A percentile compares a stretch with the other conserved stretches of the same genome.
These are phyloP conservation scores for Phytophthora megakarya DNA, from an alignment of 352 stramenopile species.

Conservation along the genomic window DNA sequence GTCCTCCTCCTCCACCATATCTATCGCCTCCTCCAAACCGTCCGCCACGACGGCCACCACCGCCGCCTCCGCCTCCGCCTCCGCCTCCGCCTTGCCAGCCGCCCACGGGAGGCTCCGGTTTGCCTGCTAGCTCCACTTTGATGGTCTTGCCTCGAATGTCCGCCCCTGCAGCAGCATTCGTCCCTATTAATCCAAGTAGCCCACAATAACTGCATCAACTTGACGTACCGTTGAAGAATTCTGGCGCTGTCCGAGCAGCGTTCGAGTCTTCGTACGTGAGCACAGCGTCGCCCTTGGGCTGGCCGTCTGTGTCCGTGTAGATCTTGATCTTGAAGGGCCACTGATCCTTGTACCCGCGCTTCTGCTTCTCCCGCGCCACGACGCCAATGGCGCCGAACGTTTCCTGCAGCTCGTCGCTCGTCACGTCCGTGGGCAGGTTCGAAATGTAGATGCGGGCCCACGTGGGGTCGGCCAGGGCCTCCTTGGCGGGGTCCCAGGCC, in stretches of 20 bases:
- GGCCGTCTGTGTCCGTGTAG: slow-evolving; percentile 75
- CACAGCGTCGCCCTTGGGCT: slow-evolving; percentile 83
- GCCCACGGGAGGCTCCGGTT: slow-evolving; percentile 76
- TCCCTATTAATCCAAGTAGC: no score
- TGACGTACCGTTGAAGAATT: slow-evolving; percentile 82
- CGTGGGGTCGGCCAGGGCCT: slow-evolving; percentile 78
- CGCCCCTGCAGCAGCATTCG: slow-evolving; percentile 48
- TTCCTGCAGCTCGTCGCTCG: slow-evolving; percentile 80
- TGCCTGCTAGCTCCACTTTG: slow-evolving; percentile 85
- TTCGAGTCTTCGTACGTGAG: slow-evolving; percentile 88
- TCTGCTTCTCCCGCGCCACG: slow-evolving; percentile 86
- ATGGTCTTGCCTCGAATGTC: slow-evolving; percentile 84
- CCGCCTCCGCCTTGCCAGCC: slow-evolving; percentile 68
- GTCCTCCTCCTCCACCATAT: slow-evolving; percentile 38
- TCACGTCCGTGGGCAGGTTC: slow-evolving; percentile 77
- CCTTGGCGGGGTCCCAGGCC: slow-evolving; percentile 74
- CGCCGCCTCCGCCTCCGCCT: slow-evolving; percentile 40
- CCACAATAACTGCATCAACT: slow-evolving; percentile 12
- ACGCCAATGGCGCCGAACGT: slow-evolving; percentile 86
- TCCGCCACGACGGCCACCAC: slow-evolving; percentile 46
- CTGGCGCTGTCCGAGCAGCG: slow-evolving; percentile 74
- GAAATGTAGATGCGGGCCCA: slow-evolving; percentile 90
- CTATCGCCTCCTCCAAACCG: slow-evolving; percentile 48
- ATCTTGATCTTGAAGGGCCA: slow-evolving; percentile 93
- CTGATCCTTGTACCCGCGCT: slow-evolving; percentile 88